Evolutionary conservation across 805 yeast genomes (phyloP).

Genomic region (Lachancea nothofagi): DNA sequence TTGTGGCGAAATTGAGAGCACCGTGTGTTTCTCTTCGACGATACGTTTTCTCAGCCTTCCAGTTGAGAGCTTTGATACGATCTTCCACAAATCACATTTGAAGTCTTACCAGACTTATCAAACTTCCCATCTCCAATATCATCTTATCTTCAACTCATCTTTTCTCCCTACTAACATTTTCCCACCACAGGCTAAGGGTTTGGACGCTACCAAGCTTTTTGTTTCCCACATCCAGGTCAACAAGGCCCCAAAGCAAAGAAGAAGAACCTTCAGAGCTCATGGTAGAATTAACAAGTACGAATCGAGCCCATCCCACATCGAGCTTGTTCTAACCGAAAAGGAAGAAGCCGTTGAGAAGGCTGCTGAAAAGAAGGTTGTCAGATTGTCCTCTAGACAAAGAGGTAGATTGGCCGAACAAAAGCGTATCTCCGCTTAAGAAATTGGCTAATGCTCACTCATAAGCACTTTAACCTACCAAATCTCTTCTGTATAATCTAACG

Average conservation of each 20-base stretch:
- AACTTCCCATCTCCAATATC: too few species aligned
- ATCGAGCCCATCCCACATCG: conserved; percentile 98
- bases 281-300: conserved; percentile 99
- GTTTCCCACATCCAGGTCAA: conserved; percentile 98
- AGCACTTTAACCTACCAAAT: conserved; percentile 8
- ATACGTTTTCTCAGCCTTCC: too few species aligned
- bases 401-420: conserved; percentile 87
- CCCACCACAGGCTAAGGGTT: conserved; percentile 71
- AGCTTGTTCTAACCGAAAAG: conserved; percentile 92
- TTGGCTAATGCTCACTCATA: too few species aligned
- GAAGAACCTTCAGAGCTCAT: conserved; percentile 99
- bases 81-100: too few species aligned
- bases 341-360: conserved; percentile 93
- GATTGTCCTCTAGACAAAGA: conserved; percentile 85
- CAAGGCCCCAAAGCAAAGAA: conserved; percentile 99
- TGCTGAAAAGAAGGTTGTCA: conserved; percentile 57
- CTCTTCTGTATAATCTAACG: conserved; percentile 14
- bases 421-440: conserved; percentile 64
- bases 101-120: too few species aligned
- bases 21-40: too few species aligned
- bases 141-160: background rate
- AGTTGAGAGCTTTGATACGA: too few species aligned
- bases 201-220: conserved; percentile 89
- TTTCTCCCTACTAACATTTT: conserved; percentile 11
- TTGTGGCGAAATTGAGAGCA: too few species aligned